Percentiles rank a stretch among this genome's conserved stretches.
Conservation (phyloP, 2,329 filamentous ascomycete genomes). For the Venturiaceae sp. region DNA sequence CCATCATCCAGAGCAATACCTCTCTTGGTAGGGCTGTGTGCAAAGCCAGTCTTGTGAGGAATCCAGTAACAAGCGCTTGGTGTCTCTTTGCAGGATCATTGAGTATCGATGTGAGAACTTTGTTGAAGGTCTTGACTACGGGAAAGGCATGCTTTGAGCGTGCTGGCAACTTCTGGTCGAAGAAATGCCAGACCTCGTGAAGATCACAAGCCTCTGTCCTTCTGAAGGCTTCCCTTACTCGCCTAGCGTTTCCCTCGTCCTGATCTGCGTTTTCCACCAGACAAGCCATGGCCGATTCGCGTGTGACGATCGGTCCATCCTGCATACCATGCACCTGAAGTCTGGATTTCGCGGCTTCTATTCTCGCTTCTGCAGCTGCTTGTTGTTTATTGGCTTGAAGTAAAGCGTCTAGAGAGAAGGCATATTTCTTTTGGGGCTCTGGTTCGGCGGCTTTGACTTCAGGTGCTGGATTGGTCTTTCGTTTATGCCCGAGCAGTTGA, state of each 20-base stretch:
- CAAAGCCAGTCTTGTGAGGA: slow-evolving; percentile 28
- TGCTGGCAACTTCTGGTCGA: slow-evolving; percentile 22
- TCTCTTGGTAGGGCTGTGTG: slow-evolving; percentile 25
- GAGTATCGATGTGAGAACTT: not conserved
- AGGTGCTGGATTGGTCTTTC: slow-evolving; percentile 14
- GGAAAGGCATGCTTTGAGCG: slow-evolving; percentile 17
- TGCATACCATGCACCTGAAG: not conserved
- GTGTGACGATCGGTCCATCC: not conserved
- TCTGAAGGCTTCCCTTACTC: slow-evolving; percentile 46
- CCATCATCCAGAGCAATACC: slow-evolving; percentile 32
- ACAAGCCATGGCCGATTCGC: not conserved
- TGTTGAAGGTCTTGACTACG: slow-evolving; percentile 14
- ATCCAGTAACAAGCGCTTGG: slow-evolving; percentile 32
- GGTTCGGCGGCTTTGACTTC: slow-evolving; percentile 32
- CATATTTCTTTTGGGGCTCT: slow-evolving; percentile 24
- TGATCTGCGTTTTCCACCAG: not conserved
- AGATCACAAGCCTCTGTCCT: slow-evolving; percentile 49
- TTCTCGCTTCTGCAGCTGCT: slow-evolving; percentile 1
- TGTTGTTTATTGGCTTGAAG: slow-evolving; percentile 20
- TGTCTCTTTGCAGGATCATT: slow-evolving; percentile 16
- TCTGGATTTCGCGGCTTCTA: slow-evolving; percentile 1
- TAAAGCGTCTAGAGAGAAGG: slow-evolving; percentile 54
- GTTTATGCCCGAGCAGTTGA: slow-evolving; percentile 19
- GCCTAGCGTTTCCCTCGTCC: slow-evolving; percentile 32
- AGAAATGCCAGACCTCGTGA: slow-evolving; percentile 50